These are phyloP conservation scores for Aeschynomene evenia DNA, from an alignment of 306 rosid genomes.

Conservation along the genomic window DNA sequence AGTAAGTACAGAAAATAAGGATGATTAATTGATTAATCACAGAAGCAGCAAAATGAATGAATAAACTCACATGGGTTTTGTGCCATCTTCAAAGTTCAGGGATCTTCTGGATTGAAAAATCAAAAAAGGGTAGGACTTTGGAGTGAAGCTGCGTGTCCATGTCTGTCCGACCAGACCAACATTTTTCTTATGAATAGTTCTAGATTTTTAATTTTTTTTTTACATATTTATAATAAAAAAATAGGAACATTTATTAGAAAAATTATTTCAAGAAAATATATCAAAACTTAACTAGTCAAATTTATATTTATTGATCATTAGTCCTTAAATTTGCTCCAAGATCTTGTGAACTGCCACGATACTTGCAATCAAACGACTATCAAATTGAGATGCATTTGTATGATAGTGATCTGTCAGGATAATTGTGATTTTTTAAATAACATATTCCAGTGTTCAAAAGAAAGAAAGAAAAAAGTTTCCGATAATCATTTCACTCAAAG, in stretches of 20 bases:
- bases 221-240: too few species aligned
- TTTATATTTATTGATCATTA: too few species aligned
- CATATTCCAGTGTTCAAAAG: too few species aligned
- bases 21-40: neutral
- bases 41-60: constrained; percentile 10
- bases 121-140: neutral
- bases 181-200: neutral
- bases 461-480: too few species aligned
- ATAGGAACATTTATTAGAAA: too few species aligned
- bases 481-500: too few species aligned
- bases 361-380: neutral
- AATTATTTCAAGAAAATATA: too few species aligned
- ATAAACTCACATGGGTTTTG: constrained; percentile 46
- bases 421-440: too few species aligned
- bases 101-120: constrained; percentile 9
- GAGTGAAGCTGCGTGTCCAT: neutral
- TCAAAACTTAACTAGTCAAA: neutral
- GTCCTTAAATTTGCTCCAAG: too few species aligned
- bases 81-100: constrained; percentile 48
- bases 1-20: too few species aligned
- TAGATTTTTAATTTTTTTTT: too few species aligned
- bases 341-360: neutral
- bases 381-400: constrained; percentile 1
- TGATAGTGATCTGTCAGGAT: too few species aligned
- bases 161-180: neutral